Evolutionary conservation across 2,329 filamentous ascomycete genomes (phyloP), one percentile per base, ranked within the genome.

Genomic region (Sporothrix brunneoviolacea): DNA sequence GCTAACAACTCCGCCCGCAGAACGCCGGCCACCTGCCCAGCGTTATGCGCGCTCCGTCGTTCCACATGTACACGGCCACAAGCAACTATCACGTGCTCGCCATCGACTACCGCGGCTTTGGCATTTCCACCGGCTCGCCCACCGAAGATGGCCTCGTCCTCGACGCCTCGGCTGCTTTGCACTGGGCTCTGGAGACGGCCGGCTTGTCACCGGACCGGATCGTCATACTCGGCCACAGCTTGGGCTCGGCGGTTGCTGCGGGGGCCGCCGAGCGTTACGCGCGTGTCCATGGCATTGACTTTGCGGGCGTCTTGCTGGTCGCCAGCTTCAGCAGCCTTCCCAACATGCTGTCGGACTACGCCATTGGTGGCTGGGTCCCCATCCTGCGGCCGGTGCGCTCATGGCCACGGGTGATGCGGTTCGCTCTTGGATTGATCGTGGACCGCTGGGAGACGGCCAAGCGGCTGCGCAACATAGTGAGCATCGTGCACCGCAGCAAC

Each of bases 21-120:
- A 97, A 96, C 65, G 90, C 89, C 30, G 91, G 88, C 5, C 88
- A 94, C 60, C 67, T 97, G 27, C 89, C 85, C 16, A 87, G 94
- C 64, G 82, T 81, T 53, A 78, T 83, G 63, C 82, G 91, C 15
- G 84, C 89, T 2, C 75, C 82, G 28, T 86, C 82, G 51, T 94
- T 94, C 64, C 88, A 90, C 59, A 77, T 83, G 39, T 72, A 95
- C 37, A 81, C 89, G 4, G 79, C 85, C 47, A 81, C 83, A 3
- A 86, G 85, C 2, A 78, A 77, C 0, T 82, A 90, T 49, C 91
- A 96, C 62, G 79, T 95, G 39, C 73, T 96, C n/a, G 80, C 88
- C 35, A 82, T 95, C 60, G 90, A 95, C 71, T 96, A 96, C 67
- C 85, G 91, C 16, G 91, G 91, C 7, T 96, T 88, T 59, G 91